Conservation (phyloP, 2,329 filamentous ascomycete species). For the Apiospora sp. region DNA sequence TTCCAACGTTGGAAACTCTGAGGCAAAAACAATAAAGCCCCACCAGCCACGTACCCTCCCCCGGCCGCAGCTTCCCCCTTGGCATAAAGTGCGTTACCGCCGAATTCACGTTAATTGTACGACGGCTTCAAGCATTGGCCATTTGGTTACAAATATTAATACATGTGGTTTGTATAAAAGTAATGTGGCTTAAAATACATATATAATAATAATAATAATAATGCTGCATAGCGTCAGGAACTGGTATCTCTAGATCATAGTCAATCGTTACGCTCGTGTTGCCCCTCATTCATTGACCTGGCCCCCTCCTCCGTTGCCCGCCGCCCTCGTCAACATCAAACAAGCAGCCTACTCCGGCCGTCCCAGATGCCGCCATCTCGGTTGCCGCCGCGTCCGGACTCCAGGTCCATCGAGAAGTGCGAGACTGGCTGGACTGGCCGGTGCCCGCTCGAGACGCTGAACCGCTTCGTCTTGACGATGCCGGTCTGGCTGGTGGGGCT, state of each 20-base stretch:
- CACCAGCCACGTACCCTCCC: constrained; percentile 7
- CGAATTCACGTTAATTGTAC: not conserved
- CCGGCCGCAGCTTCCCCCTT: not conserved
- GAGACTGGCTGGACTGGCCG: not conserved
- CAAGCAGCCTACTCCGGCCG: not conserved
- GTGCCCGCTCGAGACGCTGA: constrained; percentile 11
- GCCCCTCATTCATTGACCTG: not conserved
- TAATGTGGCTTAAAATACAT: not conserved
- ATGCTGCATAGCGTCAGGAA: not conserved
- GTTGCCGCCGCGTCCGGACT: not conserved
- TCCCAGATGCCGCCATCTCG: constrained; percentile 3
- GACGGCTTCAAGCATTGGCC: not conserved
- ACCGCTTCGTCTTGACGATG: constrained; percentile 11
- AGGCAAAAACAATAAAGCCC: constrained; percentile 12
- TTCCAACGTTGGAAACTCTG: not conserved
- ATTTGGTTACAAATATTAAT: not conserved
- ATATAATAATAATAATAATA: not conserved
- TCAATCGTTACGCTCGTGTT: not conserved
- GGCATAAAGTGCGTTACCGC: not conserved
- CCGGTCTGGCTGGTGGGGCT: not conserved
- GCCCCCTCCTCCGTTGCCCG: too few relatives aligned
- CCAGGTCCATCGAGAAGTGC: not conserved
- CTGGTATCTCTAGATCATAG: not conserved
- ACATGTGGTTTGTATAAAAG: not conserved
- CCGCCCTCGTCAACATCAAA: not conserved